Percentiles rank a stretch among this genome's conserved stretches.
Evolutionary conservation across 1,284 basidiomycete species (phyloP).

Genomic region (Ustilago xerochloae): DNA sequence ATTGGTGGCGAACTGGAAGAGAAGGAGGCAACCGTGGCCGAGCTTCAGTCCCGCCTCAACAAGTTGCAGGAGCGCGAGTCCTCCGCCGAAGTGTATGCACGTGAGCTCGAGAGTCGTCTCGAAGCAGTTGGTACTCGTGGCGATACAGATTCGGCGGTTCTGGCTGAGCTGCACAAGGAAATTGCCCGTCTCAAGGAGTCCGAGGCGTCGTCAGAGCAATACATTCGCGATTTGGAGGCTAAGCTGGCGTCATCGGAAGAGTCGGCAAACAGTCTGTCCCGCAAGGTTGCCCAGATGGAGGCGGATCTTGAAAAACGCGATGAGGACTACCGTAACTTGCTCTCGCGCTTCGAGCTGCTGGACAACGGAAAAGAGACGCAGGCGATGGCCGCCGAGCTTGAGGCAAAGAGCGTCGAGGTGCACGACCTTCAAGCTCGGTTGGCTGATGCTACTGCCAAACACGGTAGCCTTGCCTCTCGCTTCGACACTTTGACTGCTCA

Average conservation of each 20-base stretch:
- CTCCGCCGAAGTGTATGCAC: conserved; percentile 91
- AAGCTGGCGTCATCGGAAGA: conserved; percentile 83
- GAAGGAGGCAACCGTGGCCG: conserved; percentile 82
- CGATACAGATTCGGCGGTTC: conserved; percentile 78
- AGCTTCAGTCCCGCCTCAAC: conserved; percentile 80
- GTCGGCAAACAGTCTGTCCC: conserved; percentile 76
- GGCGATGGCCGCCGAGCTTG: conserved; percentile 76
- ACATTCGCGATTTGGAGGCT: conserved; percentile 89
- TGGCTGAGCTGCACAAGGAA: conserved; percentile 85
- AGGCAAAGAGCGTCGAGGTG: conserved; percentile 80
- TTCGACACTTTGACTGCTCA: conserved; percentile 28
- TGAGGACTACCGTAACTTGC: conserved; percentile 76
- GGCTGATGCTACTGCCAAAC: conserved; percentile 25
- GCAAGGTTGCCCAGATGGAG: conserved; percentile 82
- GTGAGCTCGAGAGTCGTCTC: conserved; percentile 89
- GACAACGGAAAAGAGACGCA: conserved; percentile 71
- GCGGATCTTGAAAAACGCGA: conserved; percentile 78
- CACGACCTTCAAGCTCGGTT: conserved; percentile 76
- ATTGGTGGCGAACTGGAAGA: conserved; percentile 78
- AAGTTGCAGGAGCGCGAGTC: conserved; percentile 88
- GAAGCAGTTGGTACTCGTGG: conserved; percentile 82
- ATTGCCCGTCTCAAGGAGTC: conserved; percentile 80
- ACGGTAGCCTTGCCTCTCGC: conserved; percentile 20
- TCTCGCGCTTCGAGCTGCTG: conserved; percentile 76
- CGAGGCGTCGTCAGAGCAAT: conserved; percentile 78